Percentiles rank a stretch among this genome's conserved stretches.
Conservation (phyloP, 306 rosid species). For the Cicer arietinum region DNA sequence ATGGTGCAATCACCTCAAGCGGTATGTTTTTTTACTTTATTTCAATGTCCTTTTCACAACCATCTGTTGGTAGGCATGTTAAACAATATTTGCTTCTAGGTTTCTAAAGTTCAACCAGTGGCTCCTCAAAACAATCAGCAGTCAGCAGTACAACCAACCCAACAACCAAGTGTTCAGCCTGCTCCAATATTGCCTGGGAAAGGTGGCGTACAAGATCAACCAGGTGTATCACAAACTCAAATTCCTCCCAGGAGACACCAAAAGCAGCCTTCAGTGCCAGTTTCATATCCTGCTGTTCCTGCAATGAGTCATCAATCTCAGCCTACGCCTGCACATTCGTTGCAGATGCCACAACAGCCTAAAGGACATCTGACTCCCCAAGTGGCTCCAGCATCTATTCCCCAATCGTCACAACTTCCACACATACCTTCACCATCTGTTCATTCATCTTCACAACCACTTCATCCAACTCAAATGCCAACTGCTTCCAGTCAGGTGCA, state of each 20-base stretch:
- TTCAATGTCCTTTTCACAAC: constrained; percentile 24
- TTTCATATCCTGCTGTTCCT: constrained; percentile 67
- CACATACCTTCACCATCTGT: constrained; percentile 63
- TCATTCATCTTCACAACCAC: constrained; percentile 77
- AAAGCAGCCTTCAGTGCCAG: constrained; percentile 62
- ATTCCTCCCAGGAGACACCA: constrained; percentile 70
- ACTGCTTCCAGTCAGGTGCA: constrained; percentile 66
- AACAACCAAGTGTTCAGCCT: constrained; percentile 61
- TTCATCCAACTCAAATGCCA: constrained; percentile 71
- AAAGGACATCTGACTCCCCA: constrained; percentile 75
- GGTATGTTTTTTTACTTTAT: constrained; percentile 51
- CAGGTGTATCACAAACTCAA: constrained; percentile 63
- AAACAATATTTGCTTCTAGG: constrained; percentile 52
- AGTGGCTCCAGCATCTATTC: constrained; percentile 54
- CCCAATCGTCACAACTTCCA: constrained; percentile 77
- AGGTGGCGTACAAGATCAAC: constrained; percentile 69
- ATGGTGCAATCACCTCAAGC: constrained; percentile 91
- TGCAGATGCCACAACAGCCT: constrained; percentile 70
- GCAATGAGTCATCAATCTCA: constrained; percentile 70
- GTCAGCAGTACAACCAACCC: constrained; percentile 58
- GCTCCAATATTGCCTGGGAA: constrained; percentile 60
- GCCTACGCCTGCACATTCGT: constrained; percentile 63
- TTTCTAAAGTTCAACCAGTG: constrained; percentile 74
- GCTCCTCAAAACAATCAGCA: constrained; percentile 54
- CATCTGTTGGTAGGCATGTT: constrained; percentile 21